phyloP scores from a whole-genome alignment of 768 basidiomycete species.

The Cyclocybe aegerita region DNA sequence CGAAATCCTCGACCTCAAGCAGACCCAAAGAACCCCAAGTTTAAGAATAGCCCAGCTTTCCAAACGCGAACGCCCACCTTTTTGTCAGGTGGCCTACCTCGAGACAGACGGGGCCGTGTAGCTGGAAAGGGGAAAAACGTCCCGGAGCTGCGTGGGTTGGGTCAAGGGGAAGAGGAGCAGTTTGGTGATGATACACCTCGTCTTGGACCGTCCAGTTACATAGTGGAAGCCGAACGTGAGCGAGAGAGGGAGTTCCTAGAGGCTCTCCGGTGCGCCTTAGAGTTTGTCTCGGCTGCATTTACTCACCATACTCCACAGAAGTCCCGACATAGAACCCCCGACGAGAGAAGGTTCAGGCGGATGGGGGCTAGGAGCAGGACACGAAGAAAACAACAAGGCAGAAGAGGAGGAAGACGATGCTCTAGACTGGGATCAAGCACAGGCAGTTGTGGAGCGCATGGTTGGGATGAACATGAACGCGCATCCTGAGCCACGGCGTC shows the following conservation, averaged over 20 bases:
- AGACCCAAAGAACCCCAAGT: slow-evolving; percentile 29
- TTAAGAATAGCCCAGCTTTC: slow-evolving; percentile 21
- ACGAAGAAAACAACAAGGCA: slow-evolving; percentile 47
- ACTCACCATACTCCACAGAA: slow-evolving; percentile 31
- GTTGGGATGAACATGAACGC: slow-evolving; percentile 44
- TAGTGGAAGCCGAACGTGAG: slow-evolving; percentile 43
- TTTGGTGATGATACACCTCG: slow-evolving; percentile 57
- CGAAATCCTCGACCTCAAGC: slow-evolving; percentile 50
- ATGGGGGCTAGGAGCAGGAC: slow-evolving; percentile 70
- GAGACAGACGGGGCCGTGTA: slow-evolving; percentile 78
- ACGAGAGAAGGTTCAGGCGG: slow-evolving; percentile 59
- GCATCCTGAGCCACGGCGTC: slow-evolving; percentile 28
- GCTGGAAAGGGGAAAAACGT: slow-evolving; percentile 46
- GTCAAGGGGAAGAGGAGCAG: slow-evolving; percentile 35
- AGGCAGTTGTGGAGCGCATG: slow-evolving; percentile 61
- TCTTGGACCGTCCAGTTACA: slow-evolving; percentile 33
- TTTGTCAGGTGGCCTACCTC: slow-evolving; percentile 68
- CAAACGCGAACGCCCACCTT: slow-evolving; percentile 59
- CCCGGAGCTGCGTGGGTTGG: slow-evolving; percentile 26
- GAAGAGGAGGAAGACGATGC: slow-evolving; percentile 67
- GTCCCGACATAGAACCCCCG: slow-evolving; percentile 46
- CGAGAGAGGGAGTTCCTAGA: slow-evolving; percentile 58
- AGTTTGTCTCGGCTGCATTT: not conserved
- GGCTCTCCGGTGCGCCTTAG: slow-evolving; percentile 37
- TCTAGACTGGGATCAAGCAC: slow-evolving; percentile 66